phyloP scores from a whole-genome alignment of 108 stramenopile genomes.

The Stephanodiscus triporus region DNA sequence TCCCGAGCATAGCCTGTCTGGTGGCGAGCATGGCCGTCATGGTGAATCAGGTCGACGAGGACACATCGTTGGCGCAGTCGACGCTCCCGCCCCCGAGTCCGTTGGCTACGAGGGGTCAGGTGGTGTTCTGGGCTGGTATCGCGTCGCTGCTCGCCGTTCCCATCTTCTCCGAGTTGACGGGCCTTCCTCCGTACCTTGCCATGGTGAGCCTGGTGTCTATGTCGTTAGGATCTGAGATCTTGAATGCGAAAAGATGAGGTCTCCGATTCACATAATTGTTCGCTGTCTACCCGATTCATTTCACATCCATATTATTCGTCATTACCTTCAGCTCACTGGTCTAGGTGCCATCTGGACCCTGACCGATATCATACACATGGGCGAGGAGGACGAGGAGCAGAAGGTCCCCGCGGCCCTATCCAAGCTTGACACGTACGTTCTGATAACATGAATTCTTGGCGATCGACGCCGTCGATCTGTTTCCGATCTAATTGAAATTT shows the following conservation, averaged over 20 bases:
- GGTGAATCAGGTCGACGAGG: constrained; percentile 83
- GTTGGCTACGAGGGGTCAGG: constrained; percentile 80
- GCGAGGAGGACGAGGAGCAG: constrained; percentile 76
- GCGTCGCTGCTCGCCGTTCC: constrained; percentile 84
- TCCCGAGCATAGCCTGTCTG: constrained; percentile 87
- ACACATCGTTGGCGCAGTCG: constrained; percentile 49
- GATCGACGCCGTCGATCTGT: too few relatives aligned
- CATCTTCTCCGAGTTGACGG: constrained; percentile 89
- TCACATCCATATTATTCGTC: neutral
- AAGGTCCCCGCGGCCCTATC: constrained; percentile 84
- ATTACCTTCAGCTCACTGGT: constrained; percentile 65
- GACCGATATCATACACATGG: constrained; percentile 94
- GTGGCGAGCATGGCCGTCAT: constrained; percentile 83
- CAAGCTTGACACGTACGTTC: constrained; percentile 70
- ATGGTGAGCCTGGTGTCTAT: constrained; percentile 55
- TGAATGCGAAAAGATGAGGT: neutral
- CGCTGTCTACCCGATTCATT: neutral
- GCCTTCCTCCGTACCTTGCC: constrained; percentile 92
- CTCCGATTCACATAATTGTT: neutral
- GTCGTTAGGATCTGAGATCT: neutral
- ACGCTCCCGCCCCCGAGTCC: constrained; percentile 65
- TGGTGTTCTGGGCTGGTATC: constrained; percentile 92
- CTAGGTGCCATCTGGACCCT: constrained; percentile 93
- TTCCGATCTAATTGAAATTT: too few relatives aligned
- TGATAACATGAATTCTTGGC: too few relatives aligned